These are phyloP conservation scores for Fraxinus angustifolia DNA, from an alignment of 305 asterid species.

Conservation along the genomic window DNA sequence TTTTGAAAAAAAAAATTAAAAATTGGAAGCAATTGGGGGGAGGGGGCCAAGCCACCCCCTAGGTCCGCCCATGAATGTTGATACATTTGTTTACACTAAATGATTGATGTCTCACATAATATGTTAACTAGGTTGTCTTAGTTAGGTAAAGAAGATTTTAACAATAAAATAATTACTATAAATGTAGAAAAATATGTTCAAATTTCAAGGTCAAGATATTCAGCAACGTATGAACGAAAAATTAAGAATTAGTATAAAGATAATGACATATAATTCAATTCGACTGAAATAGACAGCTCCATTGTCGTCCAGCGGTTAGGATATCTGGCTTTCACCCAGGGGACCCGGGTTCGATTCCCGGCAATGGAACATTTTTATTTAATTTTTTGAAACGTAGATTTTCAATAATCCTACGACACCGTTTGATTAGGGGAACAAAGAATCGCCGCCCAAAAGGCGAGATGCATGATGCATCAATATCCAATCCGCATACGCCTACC, in stretches of 20 bases:
- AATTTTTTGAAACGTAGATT: not conserved
- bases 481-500: not conserved
- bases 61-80: not conserved
- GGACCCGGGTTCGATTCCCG: slow-evolving; percentile 62
- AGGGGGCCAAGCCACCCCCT: too few relatives aligned
- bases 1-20: too few relatives aligned
- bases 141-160: not conserved
- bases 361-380: slow-evolving; percentile 4
- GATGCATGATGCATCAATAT: not conserved
- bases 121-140: not conserved
- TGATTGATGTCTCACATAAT: not conserved
- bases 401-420: not conserved
- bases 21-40: too few relatives aligned
- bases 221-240: too few relatives aligned
- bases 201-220: too few relatives aligned
- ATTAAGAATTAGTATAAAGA: too few relatives aligned
- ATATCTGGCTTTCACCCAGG: slow-evolving; percentile 64
- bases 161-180: not conserved
- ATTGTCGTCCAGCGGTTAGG: slow-evolving; percentile 51
- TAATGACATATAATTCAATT: too few relatives aligned
- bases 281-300: not conserved
- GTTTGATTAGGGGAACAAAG: not conserved
- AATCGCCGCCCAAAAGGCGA: not conserved
- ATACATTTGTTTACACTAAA: not conserved
- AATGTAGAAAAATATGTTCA: not conserved